phyloP scores from a whole-genome alignment of 179 eudicot genomes.

The Heliamphora pulchella region DNA sequence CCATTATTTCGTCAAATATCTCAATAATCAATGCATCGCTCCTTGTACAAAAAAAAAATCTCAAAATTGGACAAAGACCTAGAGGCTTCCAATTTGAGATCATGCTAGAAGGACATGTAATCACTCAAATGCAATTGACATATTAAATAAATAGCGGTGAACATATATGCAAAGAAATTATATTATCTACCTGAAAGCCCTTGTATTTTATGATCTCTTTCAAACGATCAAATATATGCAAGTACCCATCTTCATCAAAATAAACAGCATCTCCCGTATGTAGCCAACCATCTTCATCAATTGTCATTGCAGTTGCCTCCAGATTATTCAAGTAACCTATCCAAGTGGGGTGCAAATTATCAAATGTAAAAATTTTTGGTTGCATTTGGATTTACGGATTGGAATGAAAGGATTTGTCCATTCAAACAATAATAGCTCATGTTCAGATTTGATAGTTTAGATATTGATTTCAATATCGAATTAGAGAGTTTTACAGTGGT shows the following conservation, averaged over 20 bases:
- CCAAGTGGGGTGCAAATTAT: slow-evolving; percentile 4
- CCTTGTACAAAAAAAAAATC: no score
- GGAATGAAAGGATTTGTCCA: no score
- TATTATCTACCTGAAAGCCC: slow-evolving; percentile 68
- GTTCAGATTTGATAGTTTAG: no score
- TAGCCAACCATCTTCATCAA: slow-evolving; percentile 74
- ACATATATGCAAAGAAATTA: neutral
- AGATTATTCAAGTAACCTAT: slow-evolving; percentile 69
- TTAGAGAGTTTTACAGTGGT: no score
- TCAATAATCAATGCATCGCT: neutral
- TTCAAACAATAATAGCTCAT: no score
- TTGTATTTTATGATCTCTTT: slow-evolving; percentile 97
- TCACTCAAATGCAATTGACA: no score
- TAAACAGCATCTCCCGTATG: slow-evolving; percentile 81
- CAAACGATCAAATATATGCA: slow-evolving; percentile 68
- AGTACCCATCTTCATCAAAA: slow-evolving; percentile 71
- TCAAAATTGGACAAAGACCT: neutral
- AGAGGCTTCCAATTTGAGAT: neutral
- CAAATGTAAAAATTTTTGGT: neutral
- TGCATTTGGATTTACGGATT: no score
- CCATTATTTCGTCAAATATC: neutral
- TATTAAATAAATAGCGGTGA: neutral
- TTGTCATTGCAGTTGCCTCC: slow-evolving; percentile 50
- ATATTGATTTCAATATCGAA: no score
- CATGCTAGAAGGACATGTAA: neutral